phyloP scores from a whole-genome alignment of 345 rosid genomes.

The Triadica sebifera region DNA sequence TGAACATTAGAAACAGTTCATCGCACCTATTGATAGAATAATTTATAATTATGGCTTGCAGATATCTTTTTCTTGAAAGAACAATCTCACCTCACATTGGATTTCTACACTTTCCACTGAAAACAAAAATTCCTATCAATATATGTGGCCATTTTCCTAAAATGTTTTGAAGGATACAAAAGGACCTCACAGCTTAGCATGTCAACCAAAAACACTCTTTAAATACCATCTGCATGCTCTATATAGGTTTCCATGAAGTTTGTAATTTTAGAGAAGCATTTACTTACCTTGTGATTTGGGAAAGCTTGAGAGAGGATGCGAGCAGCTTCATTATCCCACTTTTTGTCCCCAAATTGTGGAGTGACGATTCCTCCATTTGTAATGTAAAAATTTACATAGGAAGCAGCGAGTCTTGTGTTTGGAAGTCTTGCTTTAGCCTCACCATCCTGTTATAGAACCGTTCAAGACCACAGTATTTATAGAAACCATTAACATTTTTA shows the following conservation, averaged over 20 bases:
- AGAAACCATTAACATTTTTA: background rate
- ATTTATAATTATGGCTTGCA: too few relatives aligned
- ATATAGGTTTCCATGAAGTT: background rate
- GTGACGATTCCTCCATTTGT: constrained; percentile 66
- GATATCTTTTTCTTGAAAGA: too few relatives aligned
- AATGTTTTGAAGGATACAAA: background rate
- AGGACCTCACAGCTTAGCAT: background rate
- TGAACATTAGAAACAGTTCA: too few relatives aligned
- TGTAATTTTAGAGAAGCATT: background rate
- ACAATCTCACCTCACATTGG: too few relatives aligned
- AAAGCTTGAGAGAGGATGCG: constrained; percentile 62
- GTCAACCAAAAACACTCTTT: background rate
- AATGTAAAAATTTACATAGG: constrained; percentile 79
- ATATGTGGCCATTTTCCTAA: too few relatives aligned
- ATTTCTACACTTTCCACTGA: too few relatives aligned
- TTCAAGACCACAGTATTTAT: constrained; percentile 5
- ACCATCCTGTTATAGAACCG: constrained; percentile 40
- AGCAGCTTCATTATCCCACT: constrained; percentile 79
- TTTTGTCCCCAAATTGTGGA: constrained; percentile 80
- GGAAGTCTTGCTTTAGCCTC: constrained; percentile 61
- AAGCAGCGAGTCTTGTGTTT: constrained; percentile 83
- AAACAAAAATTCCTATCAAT: too few relatives aligned
- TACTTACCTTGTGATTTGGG: constrained; percentile 59
- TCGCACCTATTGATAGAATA: too few relatives aligned
- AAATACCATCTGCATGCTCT: background rate